Conservation (phyloP, 495 filamentous ascomycete genomes). For the Parathielavia hyrcaniae region DNA sequence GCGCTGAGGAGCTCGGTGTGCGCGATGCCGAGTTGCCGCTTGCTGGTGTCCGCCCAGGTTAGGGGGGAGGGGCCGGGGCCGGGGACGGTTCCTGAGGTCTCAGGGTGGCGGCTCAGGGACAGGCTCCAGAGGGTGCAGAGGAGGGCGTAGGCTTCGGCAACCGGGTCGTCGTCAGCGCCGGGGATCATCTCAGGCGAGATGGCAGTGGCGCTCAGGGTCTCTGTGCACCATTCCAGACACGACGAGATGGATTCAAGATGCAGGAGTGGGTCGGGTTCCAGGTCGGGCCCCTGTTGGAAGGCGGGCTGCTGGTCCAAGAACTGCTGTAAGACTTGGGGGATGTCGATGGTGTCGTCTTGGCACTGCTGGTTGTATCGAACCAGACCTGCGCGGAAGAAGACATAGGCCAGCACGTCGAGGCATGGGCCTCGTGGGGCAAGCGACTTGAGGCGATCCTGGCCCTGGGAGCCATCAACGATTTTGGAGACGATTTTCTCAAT, state of each 20-base stretch:
- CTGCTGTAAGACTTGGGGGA: conserved; percentile 6
- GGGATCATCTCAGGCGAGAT: too few species aligned
- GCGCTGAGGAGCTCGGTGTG: conserved; percentile 19
- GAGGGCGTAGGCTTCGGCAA: conserved; percentile 9
- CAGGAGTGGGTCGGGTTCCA: not conserved
- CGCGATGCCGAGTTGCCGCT: conserved; percentile 20
- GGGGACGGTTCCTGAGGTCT: too few species aligned
- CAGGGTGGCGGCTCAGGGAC: not conserved
- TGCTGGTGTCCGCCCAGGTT: not conserved
- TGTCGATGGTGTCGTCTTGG: not conserved
- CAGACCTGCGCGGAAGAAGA: conserved; percentile 13
- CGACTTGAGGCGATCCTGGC: not conserved
- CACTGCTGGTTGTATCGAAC: conserved; percentile 11
- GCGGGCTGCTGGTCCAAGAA: conserved; percentile 19
- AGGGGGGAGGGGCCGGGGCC: too few species aligned
- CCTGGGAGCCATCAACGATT: not conserved
- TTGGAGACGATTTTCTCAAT: conserved; percentile 3
- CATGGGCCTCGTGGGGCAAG: not conserved
- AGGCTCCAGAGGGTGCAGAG: conserved; percentile 19
- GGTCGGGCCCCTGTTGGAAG: not conserved
- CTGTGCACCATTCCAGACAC: conserved; percentile 18
- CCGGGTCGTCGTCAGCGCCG: not conserved
- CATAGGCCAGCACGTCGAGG: conserved; percentile 19
- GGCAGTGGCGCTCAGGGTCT: not conserved
- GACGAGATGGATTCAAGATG: not conserved